Evolutionary conservation across 1,284 basidiomycete genomes (phyloP), one percentile per base, ranked within the genome.

Genomic region (Chalciporus sp.): DNA sequence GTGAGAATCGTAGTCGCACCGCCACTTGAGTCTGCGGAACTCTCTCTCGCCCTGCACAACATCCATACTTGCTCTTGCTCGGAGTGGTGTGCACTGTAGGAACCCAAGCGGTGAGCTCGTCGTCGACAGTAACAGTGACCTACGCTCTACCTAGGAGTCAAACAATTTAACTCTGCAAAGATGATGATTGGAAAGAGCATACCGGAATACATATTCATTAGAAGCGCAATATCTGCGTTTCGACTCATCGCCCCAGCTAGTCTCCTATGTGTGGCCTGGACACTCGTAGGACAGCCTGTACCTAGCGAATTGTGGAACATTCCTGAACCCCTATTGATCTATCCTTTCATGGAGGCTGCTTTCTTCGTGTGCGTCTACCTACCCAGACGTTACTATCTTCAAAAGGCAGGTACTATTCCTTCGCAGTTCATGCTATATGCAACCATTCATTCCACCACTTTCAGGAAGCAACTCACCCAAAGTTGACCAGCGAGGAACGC

Each of bases 201-300:
- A 28, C 69, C 72, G 0, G 83, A 85, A 69, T 83, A 81, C 63
- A 57, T 83, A 58, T 79, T 81, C 63, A 85, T 87, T 50, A 74
- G 73, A 42, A 43, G 64, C 11, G 73, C 68, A 29, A 84, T 87
- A 54, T 41, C 69, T n/a, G 61, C 52, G 14, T 72, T 87, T 19
- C 81, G 76, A 17, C 71, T 76, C 51, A 60, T 86, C 31, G 73
- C 79, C 0, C 83, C 83, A 17, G 61, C 76, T 49, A 81, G 81
- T 65, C 60, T 79, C 19, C 11, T 69, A 16, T 81, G 79, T 54
- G 23, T 68, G 0, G 48, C 35, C 19, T 56, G 59, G 49, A 17
- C n/a, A 23, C 16, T 65, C 8, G 52, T 58, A 12, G 31, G 42
- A 35, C 39, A 40, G 5, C 49, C 47, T 4, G 2, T n/a, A 19